phyloP scores from a whole-genome alignment of 2,329 filamentous ascomycete species.

The Cladosporium oxysporum region DNA sequence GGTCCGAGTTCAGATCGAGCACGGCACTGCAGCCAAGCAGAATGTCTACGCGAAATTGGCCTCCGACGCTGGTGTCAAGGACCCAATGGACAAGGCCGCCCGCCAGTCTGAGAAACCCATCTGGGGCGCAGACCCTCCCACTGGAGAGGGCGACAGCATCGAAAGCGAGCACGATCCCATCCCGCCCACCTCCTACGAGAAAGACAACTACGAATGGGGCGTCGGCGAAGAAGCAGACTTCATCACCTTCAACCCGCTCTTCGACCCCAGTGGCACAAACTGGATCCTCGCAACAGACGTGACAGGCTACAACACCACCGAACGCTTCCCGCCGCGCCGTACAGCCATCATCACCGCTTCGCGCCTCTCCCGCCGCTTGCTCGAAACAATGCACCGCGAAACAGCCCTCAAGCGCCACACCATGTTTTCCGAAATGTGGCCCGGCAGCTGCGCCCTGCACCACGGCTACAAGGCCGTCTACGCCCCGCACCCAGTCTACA shows the following conservation, averaged over 20 bases:
- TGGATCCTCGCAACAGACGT: slow-evolving; percentile 73
- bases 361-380: slow-evolving; percentile 65
- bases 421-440: slow-evolving; percentile 82
- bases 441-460: slow-evolving; percentile 68
- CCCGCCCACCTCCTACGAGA: slow-evolving; percentile 58
- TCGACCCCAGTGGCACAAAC: slow-evolving; percentile 68
- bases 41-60: slow-evolving; percentile 45
- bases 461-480: slow-evolving; percentile 78
- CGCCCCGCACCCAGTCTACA: slow-evolving; percentile 58
- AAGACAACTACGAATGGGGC: slow-evolving; percentile 62
- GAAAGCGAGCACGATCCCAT: slow-evolving; percentile 53
- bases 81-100: slow-evolving; percentile 40
- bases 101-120: slow-evolving; percentile 49
- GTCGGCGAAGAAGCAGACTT: slow-evolving; percentile 72
- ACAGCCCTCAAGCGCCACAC: slow-evolving; percentile 67
- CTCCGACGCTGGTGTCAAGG: slow-evolving; percentile 24
- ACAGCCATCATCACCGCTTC: slow-evolving; percentile 72
- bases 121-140: slow-evolving; percentile 50
- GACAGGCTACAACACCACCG: slow-evolving; percentile 63
- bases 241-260: slow-evolving; percentile 76
- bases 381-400: slow-evolving; percentile 74
- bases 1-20: slow-evolving; percentile 63
- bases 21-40: slow-evolving; percentile 49
- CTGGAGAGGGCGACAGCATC: slow-evolving; percentile 46
- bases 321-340: slow-evolving; percentile 64